Evolutionary conservation across 129 eudicot genomes (phyloP), one percentile per base, ranked within the genome.

Genomic region (carrot (Daucus carota)): DNA sequence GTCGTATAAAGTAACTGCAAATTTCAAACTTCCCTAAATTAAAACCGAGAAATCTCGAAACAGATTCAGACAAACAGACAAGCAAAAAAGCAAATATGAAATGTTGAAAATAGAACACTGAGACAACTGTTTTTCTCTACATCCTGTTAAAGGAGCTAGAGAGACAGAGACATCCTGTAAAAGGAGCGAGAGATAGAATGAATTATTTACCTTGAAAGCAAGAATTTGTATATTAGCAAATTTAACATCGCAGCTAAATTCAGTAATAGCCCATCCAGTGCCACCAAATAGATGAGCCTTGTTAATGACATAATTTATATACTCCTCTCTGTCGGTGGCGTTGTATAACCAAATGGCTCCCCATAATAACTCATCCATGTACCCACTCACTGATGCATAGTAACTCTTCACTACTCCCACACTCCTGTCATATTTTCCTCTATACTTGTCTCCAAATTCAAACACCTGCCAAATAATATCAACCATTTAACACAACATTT

Each of bases 191-290:
- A n/a, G n/a, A n/a, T n/a, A n/a, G n/a, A n/a, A n/a, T n/a, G n/a
- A n/a, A n/a, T n/a, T 47, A n/a, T 11, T 80, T 92, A 92, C 98
- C 94, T 86, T 81, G 57, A 92, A 75, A 42, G 90, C 86, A 57
- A 93, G 74, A 28, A 87, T 76, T 87, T 93, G 98, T 76, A 84
- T 72, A 18, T 97, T 97, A 46, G 97, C 90, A 22, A 50, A 87
- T 70, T 93, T 90, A 76, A 90, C 92, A 82, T 93, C 98, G 96
- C 98, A 90, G 68, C 96, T 88, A 85, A 93, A 93, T 54, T 90
- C 92, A 5, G 83, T 70, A 29, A 90, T 82, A 54, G 96, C 74
- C 96, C 98, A 93, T 60, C 89, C 90, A 71, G 65, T 76, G n/a
- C 93, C 96, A 83, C 96, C 97, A 72, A 88, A 85, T 8, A 52